Base-by-base conservation (phyloP, 768 basidiomycete genomes). In the Agrocybe praecox region DNA sequence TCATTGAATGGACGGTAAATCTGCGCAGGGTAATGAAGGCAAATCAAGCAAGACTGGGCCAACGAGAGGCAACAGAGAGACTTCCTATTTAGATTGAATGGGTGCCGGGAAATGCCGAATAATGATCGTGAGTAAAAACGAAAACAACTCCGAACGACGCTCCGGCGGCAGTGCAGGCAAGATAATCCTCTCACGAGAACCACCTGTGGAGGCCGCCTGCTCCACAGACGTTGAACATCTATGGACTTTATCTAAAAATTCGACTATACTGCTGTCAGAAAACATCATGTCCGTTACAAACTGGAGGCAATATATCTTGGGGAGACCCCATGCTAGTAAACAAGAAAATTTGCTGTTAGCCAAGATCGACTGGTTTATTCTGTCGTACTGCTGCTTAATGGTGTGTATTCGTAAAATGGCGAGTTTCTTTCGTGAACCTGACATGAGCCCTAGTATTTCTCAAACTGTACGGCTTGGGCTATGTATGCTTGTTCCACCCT, bases 341-440 rank as follows among this genome's bases (percentile, higher is more conserved):
- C 64, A 70, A 55, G 87, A 89, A 72, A 67, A 73, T 26, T 76
- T 56, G 18, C 75, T 89, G 29, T 69, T 90, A 22, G 62, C 81
- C 60, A 89, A 90, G 60, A 73, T 83, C 21, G 82, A 90, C 67
- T 84, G 79, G 75, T 87, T 88, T 65, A 87, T 89, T 48, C 67
- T 89, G 40, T 87, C 86, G 9, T 89, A 87, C 65, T 84, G 85
- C 65, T 89, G 87, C 73, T 74, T 89, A 46, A 84, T 88, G 86
- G 81, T 87, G 63, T 42, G 65, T 56, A 34, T 46, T 6, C 46
- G 36, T 19, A 19, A 32, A 40, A n/a, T 17, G 44, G 9, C 9
- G 48, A 12, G 29, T n/a, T 6, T 18, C 3, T 29, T 14, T 21
- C 44, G 22, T 29, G 23, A 47, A 29, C 17, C 44, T 51, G 42